phyloP scores from a whole-genome alignment of 2,329 filamentous ascomycete genomes.

The Penicillium brevicompactum region DNA sequence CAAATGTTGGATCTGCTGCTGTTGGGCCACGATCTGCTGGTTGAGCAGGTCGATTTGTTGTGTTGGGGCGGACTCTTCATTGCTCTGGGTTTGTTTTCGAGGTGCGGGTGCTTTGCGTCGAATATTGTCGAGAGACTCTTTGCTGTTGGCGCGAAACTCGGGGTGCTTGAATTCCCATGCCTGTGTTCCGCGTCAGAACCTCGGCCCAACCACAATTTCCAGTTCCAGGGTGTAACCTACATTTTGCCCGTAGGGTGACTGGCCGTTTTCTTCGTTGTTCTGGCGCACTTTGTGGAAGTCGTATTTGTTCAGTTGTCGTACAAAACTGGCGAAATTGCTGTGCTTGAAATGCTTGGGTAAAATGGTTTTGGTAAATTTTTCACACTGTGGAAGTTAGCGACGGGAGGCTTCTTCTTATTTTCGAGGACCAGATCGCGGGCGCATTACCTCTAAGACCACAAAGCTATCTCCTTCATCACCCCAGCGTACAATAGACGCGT shows the following conservation, averaged over 20 bases:
- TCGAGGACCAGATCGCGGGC: constrained; percentile 18
- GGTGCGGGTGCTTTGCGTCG: constrained; percentile 91
- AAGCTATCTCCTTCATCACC: constrained; percentile 94
- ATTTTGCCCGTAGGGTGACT: constrained; percentile 78
- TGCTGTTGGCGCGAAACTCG: constrained; percentile 92
- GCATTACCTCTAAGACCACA: constrained; percentile 85
- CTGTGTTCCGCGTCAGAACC: constrained; percentile 47
- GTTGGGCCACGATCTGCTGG: constrained; percentile 83
- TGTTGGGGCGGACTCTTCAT: constrained; percentile 75
- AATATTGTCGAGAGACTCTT: constrained; percentile 95
- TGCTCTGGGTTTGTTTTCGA: constrained; percentile 68
- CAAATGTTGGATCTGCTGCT: constrained; percentile 86
- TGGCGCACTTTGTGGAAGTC: constrained; percentile 97
- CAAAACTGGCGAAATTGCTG: constrained; percentile 97
- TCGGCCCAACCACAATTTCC: background rate
- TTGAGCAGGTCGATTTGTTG: constrained; percentile 90
- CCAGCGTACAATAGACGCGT: constrained; percentile 92
- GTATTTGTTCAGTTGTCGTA: constrained; percentile 94
- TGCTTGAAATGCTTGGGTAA: constrained; percentile 99
- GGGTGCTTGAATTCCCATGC: constrained; percentile 97
- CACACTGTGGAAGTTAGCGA: constrained; percentile 65
- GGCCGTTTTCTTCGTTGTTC: constrained; percentile 81
- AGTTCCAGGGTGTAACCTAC: constrained; percentile 48
- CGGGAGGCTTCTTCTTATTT: background rate
- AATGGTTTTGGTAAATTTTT: constrained; percentile 97